phyloP scores from a whole-genome alignment of 2,329 filamentous ascomycete genomes.

The Zarea fungicola region DNA sequence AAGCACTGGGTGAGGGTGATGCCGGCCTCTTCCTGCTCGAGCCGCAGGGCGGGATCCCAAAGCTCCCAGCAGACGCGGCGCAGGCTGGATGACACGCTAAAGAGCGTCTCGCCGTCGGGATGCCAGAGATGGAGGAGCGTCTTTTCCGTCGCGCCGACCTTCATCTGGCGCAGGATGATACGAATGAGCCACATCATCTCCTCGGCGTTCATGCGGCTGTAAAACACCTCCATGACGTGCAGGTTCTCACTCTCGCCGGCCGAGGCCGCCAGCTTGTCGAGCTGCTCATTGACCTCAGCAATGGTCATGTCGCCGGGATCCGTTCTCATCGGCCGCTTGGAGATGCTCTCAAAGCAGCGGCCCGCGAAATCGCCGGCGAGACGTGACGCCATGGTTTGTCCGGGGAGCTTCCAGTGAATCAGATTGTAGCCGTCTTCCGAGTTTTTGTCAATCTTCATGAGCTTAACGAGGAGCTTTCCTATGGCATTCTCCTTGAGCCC shows the following conservation, averaged over 20 bases:
- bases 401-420: conserved; percentile 87
- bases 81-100: conserved; percentile 87
- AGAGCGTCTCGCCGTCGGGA: conserved; percentile 69
- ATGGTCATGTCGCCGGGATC: conserved; percentile 75
- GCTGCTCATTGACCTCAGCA: conserved; percentile 78
- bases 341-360: conserved; percentile 79
- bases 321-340: conserved; percentile 72
- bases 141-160: conserved; percentile 74
- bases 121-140: conserved; percentile 83
- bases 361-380: conserved; percentile 90
- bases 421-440: conserved; percentile 84
- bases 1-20: conserved; percentile 90
- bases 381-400: conserved; percentile 54
- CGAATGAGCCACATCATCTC: conserved; percentile 93
- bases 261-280: conserved; percentile 72
- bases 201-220: conserved; percentile 84
- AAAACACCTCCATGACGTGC: conserved; percentile 77
- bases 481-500: conserved; percentile 90
- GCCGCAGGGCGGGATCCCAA: conserved; percentile 62
- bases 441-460: conserved; percentile 86
- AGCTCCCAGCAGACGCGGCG: conserved; percentile 93
- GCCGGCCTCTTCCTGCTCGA: conserved; percentile 70
- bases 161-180: conserved; percentile 79
- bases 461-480: conserved; percentile 82
- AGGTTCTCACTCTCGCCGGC: conserved; percentile 79